Percentiles rank a stretch among this genome's conserved stretches.
Evolutionary conservation across 2,329 filamentous ascomycete species (phyloP).

Genomic region (Xylaria sp.): DNA sequence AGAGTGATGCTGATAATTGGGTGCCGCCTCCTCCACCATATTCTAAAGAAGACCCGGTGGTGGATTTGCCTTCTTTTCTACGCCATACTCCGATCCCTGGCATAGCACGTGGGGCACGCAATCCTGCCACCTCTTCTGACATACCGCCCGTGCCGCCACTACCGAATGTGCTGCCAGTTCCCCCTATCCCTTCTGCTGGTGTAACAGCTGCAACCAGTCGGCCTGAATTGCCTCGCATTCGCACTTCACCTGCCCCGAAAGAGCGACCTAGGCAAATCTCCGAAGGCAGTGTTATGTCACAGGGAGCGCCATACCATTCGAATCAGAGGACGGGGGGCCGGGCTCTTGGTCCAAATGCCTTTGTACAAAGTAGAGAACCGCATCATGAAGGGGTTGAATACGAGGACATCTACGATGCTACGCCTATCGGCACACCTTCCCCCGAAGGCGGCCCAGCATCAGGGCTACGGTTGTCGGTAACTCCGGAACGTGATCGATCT

Average conservation of each 20-base stretch:
- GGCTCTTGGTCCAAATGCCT: not conserved
- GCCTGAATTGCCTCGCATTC: conserved; percentile 40
- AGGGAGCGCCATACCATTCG: conserved; percentile 16
- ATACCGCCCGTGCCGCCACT: conserved; percentile 33
- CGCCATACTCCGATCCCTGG: conserved; percentile 54
- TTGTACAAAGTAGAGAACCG: not conserved
- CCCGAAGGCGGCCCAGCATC: conserved; percentile 31
- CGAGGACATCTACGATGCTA: conserved; percentile 41
- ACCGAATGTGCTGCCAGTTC: conserved; percentile 18
- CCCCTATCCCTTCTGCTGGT: conserved; percentile 13
- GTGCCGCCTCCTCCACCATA: conserved; percentile 85
- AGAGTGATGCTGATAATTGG: conserved; percentile 89
- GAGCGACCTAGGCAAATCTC: conserved; percentile 31
- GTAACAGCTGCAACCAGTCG: conserved; percentile 25
- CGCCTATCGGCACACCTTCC: conserved; percentile 34
- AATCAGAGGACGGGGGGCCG: conserved; percentile 6
- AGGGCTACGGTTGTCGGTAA: conserved; percentile 32
- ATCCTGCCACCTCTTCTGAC: conserved; percentile 4
- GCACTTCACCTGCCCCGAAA: conserved; percentile 33
- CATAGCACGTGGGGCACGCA: conserved; percentile 21
- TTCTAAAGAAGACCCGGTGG: conserved; percentile 64
- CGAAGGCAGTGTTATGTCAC: conserved; percentile 25
- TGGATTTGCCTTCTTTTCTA: conserved; percentile 60
- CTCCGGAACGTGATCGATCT: conserved; percentile 32
- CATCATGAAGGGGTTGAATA: conserved; percentile 15